Percentiles rank a stretch among this genome's conserved stretches.
These are phyloP conservation scores for Porphyrellus cyaneotinctus DNA, from an alignment of 768 basidiomycete genomes.

Conservation along the genomic window DNA sequence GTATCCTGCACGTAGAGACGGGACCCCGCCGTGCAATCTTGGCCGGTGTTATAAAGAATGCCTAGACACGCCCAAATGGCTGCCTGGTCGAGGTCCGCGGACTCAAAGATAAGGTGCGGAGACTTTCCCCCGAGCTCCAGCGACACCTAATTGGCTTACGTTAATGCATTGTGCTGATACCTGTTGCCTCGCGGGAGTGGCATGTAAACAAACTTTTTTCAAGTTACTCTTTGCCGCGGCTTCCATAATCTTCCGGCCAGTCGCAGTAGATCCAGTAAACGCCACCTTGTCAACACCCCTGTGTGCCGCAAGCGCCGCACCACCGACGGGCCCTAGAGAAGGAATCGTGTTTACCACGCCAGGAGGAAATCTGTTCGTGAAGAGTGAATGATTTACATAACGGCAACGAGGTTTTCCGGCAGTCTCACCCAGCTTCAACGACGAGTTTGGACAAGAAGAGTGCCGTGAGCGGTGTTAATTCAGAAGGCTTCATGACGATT, in stretches of 20 bases:
- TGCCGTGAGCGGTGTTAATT: constrained; percentile 80
- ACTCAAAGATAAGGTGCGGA: constrained; percentile 84
- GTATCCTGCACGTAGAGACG: constrained; percentile 85
- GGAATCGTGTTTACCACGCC: constrained; percentile 90
- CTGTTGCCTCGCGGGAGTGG: constrained; percentile 25
- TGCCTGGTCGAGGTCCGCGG: constrained; percentile 82
- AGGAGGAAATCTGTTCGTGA: constrained; percentile 67
- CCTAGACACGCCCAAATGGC: constrained; percentile 85
- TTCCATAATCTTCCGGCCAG: constrained; percentile 86
- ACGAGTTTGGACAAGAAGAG: constrained; percentile 78
- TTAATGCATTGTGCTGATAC: constrained; percentile 12
- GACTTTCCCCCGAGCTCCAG: constrained; percentile 95
- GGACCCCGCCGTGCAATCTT: constrained; percentile 92
- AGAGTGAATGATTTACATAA: constrained; percentile 16
- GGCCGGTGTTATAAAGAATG: constrained; percentile 85
- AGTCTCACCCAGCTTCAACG: constrained; percentile 72
- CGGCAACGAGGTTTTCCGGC: constrained; percentile 2
- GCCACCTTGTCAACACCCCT: constrained; percentile 89
- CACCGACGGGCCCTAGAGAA: constrained; percentile 77
- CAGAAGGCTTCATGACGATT: constrained; percentile 93
- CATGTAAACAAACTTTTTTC: constrained; percentile 64
- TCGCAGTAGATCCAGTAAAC: constrained; percentile 89
- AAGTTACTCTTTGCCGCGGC: constrained; percentile 91
- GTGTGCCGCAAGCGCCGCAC: constrained; percentile 80
- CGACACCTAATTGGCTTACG: constrained; percentile 52